These are phyloP conservation scores for Kickxella alabastrina DNA, from an alignment of 192 early-diverging fungal species.

Conservation along the genomic window DNA sequence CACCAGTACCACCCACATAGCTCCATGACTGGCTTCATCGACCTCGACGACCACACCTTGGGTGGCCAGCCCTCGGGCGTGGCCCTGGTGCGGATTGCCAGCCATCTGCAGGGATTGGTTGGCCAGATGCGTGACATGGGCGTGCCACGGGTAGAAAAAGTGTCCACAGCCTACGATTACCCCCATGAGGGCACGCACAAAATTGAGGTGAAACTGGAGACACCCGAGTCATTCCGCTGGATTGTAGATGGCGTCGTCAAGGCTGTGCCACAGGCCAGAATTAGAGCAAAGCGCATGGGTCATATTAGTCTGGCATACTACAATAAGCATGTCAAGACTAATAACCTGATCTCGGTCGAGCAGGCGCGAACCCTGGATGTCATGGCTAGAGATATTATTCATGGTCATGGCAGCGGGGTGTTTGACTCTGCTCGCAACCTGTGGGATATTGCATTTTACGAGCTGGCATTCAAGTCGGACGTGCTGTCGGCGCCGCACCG, in stretches of 20 bases:
- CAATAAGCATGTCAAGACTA: slow-evolving; percentile 38
- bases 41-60: slow-evolving; percentile 6
- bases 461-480: slow-evolving; percentile 32
- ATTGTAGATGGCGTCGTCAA: slow-evolving; percentile 15
- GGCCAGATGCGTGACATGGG: not conserved
- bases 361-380: slow-evolving; percentile 10
- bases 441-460: slow-evolving; percentile 48
- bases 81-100: slow-evolving; percentile 10
- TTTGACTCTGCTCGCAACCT: slow-evolving; percentile 12
- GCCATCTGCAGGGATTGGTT: slow-evolving; percentile 8
- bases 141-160: slow-evolving; percentile 5
- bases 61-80: not conserved
- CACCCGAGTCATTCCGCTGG: slow-evolving; percentile 21
- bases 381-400: slow-evolving; percentile 22
- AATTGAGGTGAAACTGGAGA: slow-evolving; percentile 35
- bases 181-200: slow-evolving; percentile 42
- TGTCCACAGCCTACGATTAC: slow-evolving; percentile 21
- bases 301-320: slow-evolving; percentile 43
- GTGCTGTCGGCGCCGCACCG: slow-evolving; percentile 24
- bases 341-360: slow-evolving; percentile 12
- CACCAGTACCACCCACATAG: slow-evolving; percentile 48
- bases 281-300: slow-evolving; percentile 32
- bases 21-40: slow-evolving; percentile 51
- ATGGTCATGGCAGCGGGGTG: not conserved
- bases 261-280: slow-evolving; percentile 21